These are phyloP conservation scores for Starmera pachycereana DNA, from an alignment of 805 yeast species.

Conservation along the genomic window DNA sequence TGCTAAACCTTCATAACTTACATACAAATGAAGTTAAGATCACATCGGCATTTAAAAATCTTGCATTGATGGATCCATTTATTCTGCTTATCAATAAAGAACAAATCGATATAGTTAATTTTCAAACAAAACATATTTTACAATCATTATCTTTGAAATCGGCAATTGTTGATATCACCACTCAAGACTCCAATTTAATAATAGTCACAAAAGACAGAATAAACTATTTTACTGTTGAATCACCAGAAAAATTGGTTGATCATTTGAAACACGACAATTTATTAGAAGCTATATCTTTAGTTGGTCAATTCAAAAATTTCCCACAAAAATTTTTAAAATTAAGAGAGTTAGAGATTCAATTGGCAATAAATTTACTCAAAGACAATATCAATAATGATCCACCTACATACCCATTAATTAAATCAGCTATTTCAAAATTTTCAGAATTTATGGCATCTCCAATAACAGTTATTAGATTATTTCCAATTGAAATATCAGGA, in stretches of 20 bases:
- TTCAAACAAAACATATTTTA: not conserved
- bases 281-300: slow-evolving; percentile 26
- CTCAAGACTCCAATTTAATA: not conserved
- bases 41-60: no score
- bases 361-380: slow-evolving; percentile 26
- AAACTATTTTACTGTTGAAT: not conserved
- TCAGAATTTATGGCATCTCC: slow-evolving; percentile 54
- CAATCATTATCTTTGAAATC: not conserved
- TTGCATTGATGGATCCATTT: no score
- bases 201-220: not conserved
- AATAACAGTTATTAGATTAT: slow-evolving; percentile 33
- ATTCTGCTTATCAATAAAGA: no score
- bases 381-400: slow-evolving; percentile 15
- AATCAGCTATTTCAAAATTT: slow-evolving; percentile 31
- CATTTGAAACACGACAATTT: not conserved
- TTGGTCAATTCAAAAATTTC: slow-evolving; percentile 22
- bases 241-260: not conserved
- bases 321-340: slow-evolving; percentile 24
- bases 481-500: slow-evolving; percentile 29
- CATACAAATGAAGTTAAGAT: no score
- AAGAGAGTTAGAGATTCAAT: slow-evolving; percentile 32
- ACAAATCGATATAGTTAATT: not conserved
- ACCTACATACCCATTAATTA: no score
- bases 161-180: not conserved
- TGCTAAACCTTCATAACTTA: no score